Base-by-base conservation (phyloP, 2,329 filamentous ascomycete genomes). In the Penicillium rolfsii region DNA sequence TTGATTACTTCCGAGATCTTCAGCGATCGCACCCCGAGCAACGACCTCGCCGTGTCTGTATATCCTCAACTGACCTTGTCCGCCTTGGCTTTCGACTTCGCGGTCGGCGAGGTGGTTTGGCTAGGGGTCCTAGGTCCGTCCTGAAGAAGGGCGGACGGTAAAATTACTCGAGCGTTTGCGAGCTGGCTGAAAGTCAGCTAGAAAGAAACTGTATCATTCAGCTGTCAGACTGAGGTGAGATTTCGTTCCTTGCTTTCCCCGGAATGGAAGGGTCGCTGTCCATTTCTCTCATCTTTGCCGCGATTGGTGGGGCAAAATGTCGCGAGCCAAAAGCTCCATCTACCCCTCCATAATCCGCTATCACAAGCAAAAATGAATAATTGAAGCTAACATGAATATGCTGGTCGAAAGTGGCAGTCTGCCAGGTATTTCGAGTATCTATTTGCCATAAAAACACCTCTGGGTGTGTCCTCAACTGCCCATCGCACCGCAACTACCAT, bases 61-160 rank as follows among this genome's bases (percentile, higher is more conserved):
- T 59, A 58, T 40, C 41, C 64, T 55, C 61, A 50, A 24, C 57
- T 62, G 35, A 54, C 62, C 48, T 45, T 59, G 35, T 61, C 64
- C 59, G 54, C 64, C 57, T 63, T 65, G 68, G 63, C 66, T 56
- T 62, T 64, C 55, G 68, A 70, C 48, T 58, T 60, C 58, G 68
- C 67, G 54, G 63, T 67, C 55, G 67, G 70, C 71, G 70, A 74
- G 65, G 74, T 78, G 74, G 69, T 75, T 69, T 81, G 80, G 77
- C 69, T 81, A 81, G 75, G 75, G 79, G 79, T 77, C 69, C 70
- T 73, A 68, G 75, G 79, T 82, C 80, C 80, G 80, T 81, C 80
- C 79, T 82, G 78, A 81, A 77, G 62, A 76, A 79, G 79, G 79
- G 77, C 80, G 80, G 80, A 82, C 80, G 79, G 78, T 81, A 81